These are phyloP conservation scores for Viola odorata DNA, from an alignment of 345 rosid species.

Conservation along the genomic window DNA sequence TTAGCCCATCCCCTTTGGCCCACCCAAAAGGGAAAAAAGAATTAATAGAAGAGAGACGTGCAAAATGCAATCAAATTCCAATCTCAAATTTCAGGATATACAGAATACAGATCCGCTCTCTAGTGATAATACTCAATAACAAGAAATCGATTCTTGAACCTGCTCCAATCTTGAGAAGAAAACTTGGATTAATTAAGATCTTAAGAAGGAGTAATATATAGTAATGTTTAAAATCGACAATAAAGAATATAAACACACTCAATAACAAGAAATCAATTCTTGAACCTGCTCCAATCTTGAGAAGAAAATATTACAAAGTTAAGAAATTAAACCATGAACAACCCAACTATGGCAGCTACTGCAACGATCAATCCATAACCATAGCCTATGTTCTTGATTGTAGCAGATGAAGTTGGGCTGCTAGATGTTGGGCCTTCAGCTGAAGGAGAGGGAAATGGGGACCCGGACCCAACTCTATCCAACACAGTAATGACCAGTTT, in stretches of 20 bases:
- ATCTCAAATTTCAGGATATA: too few relatives aligned
- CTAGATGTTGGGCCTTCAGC: neutral
- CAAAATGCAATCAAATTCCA: too few relatives aligned
- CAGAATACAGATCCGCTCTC: too few relatives aligned
- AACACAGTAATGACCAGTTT: constrained; percentile 29
- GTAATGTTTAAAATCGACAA: too few relatives aligned
- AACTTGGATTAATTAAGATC: too few relatives aligned
- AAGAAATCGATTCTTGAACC: too few relatives aligned
- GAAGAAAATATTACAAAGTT: neutral
- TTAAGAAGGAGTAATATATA: too few relatives aligned
- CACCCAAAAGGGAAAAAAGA: too few relatives aligned
- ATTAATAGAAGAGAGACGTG: too few relatives aligned
- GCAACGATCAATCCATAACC: constrained; percentile 13
- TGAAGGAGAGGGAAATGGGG: neutral
- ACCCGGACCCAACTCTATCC: neutral
- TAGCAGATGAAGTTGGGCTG: constrained; percentile 6
- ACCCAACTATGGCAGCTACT: constrained; percentile 10
- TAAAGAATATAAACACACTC: neutral
- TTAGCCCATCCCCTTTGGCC: too few relatives aligned
- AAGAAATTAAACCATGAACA: constrained; percentile 1
- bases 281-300: neutral
- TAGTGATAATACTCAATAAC: too few relatives aligned
- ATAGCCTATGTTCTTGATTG: neutral
- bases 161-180: too few relatives aligned
- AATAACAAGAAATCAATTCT: neutral